phyloP scores from a whole-genome alignment of 1,284 basidiomycete genomes.

The Leccinum fuscescens region DNA sequence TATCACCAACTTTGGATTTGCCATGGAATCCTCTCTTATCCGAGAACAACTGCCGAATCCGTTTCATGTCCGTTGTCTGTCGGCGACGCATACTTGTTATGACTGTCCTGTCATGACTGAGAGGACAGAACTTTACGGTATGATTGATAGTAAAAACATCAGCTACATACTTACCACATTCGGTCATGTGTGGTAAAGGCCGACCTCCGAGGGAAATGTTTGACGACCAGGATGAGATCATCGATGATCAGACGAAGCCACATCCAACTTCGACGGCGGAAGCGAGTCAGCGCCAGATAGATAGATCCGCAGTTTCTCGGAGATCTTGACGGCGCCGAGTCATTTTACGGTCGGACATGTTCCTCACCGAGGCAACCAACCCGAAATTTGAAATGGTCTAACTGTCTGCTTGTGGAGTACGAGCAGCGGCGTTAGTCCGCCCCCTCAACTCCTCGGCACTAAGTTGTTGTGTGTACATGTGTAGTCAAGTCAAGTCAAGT shows the following conservation, averaged over 20 bases:
- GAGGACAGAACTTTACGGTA: not conserved
- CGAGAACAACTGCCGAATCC: not conserved
- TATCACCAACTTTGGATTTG: not conserved
- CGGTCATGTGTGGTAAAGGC: not conserved
- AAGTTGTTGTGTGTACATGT: not conserved
- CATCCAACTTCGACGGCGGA: not conserved
- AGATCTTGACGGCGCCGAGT: not conserved
- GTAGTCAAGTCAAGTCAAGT: conserved; percentile 5
- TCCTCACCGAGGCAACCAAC: no score
- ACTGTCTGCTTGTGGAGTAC: not conserved
- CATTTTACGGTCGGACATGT: not conserved
- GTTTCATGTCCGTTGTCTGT: no score
- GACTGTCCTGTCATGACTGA: not conserved
- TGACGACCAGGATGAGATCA: not conserved
- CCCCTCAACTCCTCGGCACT: no score
- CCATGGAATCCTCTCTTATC: no score
- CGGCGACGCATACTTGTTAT: no score
- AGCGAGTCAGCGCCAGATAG: not conserved
- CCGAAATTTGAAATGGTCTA: not conserved
- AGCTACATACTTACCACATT: not conserved
- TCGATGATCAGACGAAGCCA: not conserved
- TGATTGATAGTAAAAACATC: not conserved
- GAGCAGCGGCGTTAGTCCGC: no score
- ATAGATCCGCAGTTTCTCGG: not conserved
- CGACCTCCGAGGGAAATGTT: not conserved